Conservation (phyloP, 805 yeast species). For the Candida michaelii region DNA sequence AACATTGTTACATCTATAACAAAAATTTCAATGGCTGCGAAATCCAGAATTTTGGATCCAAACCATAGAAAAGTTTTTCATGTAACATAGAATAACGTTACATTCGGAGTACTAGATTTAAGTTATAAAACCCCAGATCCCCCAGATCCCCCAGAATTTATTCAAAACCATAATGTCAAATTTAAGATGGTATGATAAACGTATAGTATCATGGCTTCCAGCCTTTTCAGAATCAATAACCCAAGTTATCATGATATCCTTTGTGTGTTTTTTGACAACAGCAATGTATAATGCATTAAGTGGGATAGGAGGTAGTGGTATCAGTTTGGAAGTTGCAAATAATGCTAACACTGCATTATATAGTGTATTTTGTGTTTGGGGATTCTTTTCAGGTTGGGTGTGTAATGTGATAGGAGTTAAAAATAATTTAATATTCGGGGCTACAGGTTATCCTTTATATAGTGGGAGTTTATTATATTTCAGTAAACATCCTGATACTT, state of each 20-base stretch:
- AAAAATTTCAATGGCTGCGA: conserved; percentile 4
- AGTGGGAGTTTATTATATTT: conserved; percentile 44
- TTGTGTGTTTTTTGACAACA: conserved; percentile 49
- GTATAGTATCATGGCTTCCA: conserved; percentile 24
- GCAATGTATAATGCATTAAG: conserved; percentile 52
- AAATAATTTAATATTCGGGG: conserved; percentile 49
- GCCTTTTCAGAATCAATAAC: conserved; percentile 36
- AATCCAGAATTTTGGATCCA: neutral
- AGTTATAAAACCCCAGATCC: conserved; percentile 4
- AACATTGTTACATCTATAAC: neutral
- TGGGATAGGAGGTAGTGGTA: conserved; percentile 49
- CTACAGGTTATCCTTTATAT: conserved; percentile 54
- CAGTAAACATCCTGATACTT: conserved; percentile 25
- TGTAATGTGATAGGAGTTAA: conserved; percentile 51
- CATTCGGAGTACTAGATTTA: neutral
- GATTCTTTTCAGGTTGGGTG: conserved; percentile 56
- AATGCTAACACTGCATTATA: conserved; percentile 54
- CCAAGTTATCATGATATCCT: conserved; percentile 44
- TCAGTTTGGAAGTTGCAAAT: conserved; percentile 41
- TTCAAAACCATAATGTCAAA: neutral
- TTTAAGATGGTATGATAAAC: conserved; percentile 38
- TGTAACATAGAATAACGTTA: conserved; percentile 3
- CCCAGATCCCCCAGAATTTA: conserved; percentile 1
- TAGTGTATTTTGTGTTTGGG: conserved; percentile 53
- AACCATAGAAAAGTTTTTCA: neutral